Base-by-base conservation (phyloP, 106 monocot genomes). In the Dendrobium chrysotoxum region DNA sequence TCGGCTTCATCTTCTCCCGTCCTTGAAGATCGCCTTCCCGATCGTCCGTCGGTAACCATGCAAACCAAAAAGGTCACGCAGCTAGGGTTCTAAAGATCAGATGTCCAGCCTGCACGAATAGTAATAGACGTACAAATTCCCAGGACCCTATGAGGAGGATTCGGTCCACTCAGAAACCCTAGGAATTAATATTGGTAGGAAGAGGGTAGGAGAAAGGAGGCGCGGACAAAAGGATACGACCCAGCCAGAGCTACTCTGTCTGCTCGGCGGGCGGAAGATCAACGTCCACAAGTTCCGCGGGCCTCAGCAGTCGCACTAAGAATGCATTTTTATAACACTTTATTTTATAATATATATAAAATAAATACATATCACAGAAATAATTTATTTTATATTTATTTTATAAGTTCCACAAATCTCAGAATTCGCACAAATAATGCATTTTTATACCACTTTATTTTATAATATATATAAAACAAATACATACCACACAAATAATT, bases 1-100 rank as follows among this genome's bases (percentile, higher is more conserved):
- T 90, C 79, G 78, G 61, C 80, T 72, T 85, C 77, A 58, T 84
- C 76, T 47, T 89, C 71, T n/a, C 72, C 17, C 12, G 23, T 10
- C 28, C 30, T 39, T 53, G 26, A 7, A 74, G 45, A 77, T 28
- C 66, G 26, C 78, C 40, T 57, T 57, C 31, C 13, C 18, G 55
- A 39, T 76, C 44, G 45, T 47, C 28, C 46, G n/a, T 42, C 23
- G 39, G 74, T 7, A 42, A 74, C 7, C 74, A 74, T 41, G 40
- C 15, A 21, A 40, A 6, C n/a, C 74, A 74, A 74, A 71, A 74
- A 70, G 12, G 31, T 15, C 70, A 61, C 70, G 35, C 70, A 13
- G 70, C 70, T 70, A 70, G 13, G 70, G 28, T 70, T 70, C 70
- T 31, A 10, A 23, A 70, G 28, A 70, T 70, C 30, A 70, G 31